phyloP scores from a whole-genome alignment of 768 basidiomycete species.

The Suillus paluster region DNA sequence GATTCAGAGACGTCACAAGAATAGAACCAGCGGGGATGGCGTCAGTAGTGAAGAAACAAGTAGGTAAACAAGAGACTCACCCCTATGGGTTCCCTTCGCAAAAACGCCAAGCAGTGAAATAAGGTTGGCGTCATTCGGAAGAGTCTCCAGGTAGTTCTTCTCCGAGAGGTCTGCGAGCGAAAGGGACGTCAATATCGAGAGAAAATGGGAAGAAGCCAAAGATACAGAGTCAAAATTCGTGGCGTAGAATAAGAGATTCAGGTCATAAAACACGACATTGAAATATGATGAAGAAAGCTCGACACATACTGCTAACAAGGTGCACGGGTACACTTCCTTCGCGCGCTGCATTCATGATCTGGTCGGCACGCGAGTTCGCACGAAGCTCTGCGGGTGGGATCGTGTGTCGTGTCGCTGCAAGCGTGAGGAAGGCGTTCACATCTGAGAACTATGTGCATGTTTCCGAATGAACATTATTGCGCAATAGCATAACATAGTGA shows the following conservation, averaged over 20 bases:
- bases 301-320: slow-evolving; percentile 74
- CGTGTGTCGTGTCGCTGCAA: slow-evolving; percentile 81
- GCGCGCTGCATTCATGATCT: slow-evolving; percentile 76
- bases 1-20: not conserved
- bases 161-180: slow-evolving; percentile 72
- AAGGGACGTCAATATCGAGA: slow-evolving; percentile 6
- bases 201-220: not conserved
- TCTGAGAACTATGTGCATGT: slow-evolving; percentile 67
- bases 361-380: slow-evolving; percentile 61
- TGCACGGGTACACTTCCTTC: slow-evolving; percentile 74
- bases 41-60: not conserved
- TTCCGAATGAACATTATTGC: not conserved
- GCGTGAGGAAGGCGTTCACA: slow-evolving; percentile 84
- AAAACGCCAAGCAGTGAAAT: slow-evolving; percentile 68
- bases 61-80: slow-evolving; percentile 39
- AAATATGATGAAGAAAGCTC: not conserved
- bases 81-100: slow-evolving; percentile 73
- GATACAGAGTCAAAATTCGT: not conserved
- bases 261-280: not conserved
- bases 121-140: slow-evolving; percentile 66
- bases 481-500: not conserved
- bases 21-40: not conserved
- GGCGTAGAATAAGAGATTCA: not conserved
- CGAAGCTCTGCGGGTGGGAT: slow-evolving; percentile 62
- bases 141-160: slow-evolving; percentile 75